A percentile compares a stretch with the other conserved stretches of the same genome.
Conservation (phyloP, 768 basidiomycete genomes). For the Auricularia heimuer region DNA sequence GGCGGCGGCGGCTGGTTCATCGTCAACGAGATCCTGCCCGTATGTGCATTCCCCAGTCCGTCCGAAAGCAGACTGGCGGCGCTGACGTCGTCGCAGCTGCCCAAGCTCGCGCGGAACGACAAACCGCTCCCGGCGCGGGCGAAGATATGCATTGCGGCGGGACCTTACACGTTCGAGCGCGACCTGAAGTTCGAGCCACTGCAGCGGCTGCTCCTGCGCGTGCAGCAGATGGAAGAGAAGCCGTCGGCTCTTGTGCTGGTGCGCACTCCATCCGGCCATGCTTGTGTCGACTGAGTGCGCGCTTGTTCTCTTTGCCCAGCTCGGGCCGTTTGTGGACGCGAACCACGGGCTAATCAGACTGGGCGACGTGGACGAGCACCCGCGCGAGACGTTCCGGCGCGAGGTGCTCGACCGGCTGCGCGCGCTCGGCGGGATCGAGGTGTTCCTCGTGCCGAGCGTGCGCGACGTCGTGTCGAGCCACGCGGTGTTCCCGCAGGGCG, state of each 20-base stretch:
- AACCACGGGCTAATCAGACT: constrained; percentile 61
- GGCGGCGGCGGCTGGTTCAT: constrained; percentile 84
- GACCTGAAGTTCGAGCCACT: constrained; percentile 72
- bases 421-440: constrained; percentile 52
- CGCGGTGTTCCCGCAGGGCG: constrained; percentile 76
- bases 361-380: constrained; percentile 62
- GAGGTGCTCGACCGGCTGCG: constrained; percentile 51
- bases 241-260: constrained; percentile 79
- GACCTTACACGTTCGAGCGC: constrained; percentile 76
- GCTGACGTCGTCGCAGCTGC: neutral
- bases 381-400: constrained; percentile 55
- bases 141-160: constrained; percentile 64
- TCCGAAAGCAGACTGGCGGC: neutral
- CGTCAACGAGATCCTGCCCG: constrained; percentile 71
- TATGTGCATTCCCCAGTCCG: constrained; percentile 28
- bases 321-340: constrained; percentile 86
- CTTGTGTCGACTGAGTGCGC: constrained; percentile 47
- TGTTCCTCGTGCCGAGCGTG: constrained; percentile 75
- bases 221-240: constrained; percentile 42
- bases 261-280: constrained; percentile 53
- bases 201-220: constrained; percentile 40
- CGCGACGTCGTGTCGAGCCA: constrained; percentile 74
- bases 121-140: constrained; percentile 32
- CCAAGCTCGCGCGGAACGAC: constrained; percentile 55
- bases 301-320: constrained; percentile 30